A percentile compares a stretch with the other conserved stretches of the same genome.
Evolutionary conservation across 345 rosid genomes (phyloP).

Genomic region (Corymbia maculata): DNA sequence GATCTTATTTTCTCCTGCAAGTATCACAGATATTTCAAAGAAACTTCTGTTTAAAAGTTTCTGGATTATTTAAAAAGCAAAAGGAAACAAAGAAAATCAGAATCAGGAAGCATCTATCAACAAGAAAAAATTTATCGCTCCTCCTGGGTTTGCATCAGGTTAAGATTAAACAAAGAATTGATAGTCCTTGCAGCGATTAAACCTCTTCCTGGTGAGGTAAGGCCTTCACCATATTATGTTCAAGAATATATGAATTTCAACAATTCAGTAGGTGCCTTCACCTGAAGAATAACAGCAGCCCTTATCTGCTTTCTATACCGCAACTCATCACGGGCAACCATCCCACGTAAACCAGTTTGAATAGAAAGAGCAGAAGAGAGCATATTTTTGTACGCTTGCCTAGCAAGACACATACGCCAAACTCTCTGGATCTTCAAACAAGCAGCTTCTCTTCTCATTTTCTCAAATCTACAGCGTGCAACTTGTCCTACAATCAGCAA

Average conservation of each 20-base stretch:
- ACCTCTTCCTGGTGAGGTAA: background rate
- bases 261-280: conserved; percentile 10
- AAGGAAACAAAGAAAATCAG: background rate
- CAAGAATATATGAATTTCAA: background rate
- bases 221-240: background rate
- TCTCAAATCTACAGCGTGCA: conserved; percentile 45
- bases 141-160: background rate
- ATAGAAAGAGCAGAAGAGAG: conserved; percentile 47
- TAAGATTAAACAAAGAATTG: background rate
- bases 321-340: conserved; percentile 64
- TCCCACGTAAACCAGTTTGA: conserved; percentile 69
- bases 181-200: background rate
- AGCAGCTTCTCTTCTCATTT: conserved; percentile 71
- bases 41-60: background rate
- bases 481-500: conserved; percentile 34
- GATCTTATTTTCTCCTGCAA: background rate
- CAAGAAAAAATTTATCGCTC: background rate
- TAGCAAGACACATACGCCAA: conserved; percentile 53
- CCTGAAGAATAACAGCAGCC: conserved; percentile 76
- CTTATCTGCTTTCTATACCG: conserved; percentile 45
- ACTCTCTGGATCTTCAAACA: conserved; percentile 58
- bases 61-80: background rate
- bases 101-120: background rate
- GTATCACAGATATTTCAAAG: background rate
- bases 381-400: conserved; percentile 40